Conservation (phyloP, 345 rosid species). For the Carallia brachiata region DNA sequence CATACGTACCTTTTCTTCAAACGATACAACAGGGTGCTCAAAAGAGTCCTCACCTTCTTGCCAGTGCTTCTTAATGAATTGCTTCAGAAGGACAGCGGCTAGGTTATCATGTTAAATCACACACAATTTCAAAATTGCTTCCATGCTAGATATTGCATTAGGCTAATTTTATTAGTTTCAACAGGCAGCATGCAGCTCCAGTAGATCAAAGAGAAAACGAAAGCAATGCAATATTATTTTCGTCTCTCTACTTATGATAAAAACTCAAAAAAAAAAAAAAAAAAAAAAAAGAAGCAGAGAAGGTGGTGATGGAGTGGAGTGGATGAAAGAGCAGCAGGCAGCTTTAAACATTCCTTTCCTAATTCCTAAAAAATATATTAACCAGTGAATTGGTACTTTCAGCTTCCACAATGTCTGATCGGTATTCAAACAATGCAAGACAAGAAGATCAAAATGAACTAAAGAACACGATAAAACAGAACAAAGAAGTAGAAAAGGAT, state of each 20-base stretch:
- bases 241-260: too few species aligned
- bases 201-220: background rate
- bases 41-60: conserved; percentile 78
- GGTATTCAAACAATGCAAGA: background rate
- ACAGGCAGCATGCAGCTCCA: background rate
- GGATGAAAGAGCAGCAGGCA: too few species aligned
- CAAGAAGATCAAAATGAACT: background rate
- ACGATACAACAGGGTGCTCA: conserved; percentile 69
- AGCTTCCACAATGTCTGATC: too few species aligned
- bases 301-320: too few species aligned
- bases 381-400: too few species aligned
- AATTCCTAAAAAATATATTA: too few species aligned
- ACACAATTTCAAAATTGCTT: conserved; percentile 18
- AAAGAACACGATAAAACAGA: background rate
- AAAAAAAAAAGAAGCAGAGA: too few species aligned
- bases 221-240: background rate
- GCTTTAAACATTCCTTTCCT: too few species aligned
- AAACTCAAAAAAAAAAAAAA: too few species aligned
- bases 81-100: conserved; percentile 92
- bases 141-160: background rate
- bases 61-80: conserved; percentile 88
- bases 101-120: conserved; percentile 64
- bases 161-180: background rate
- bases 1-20: conserved; percentile 64
- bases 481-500: conserved; percentile 49